Evolutionary conservation across 805 yeast species (phyloP).

Genomic region (Suhomyces xylopsoci): DNA sequence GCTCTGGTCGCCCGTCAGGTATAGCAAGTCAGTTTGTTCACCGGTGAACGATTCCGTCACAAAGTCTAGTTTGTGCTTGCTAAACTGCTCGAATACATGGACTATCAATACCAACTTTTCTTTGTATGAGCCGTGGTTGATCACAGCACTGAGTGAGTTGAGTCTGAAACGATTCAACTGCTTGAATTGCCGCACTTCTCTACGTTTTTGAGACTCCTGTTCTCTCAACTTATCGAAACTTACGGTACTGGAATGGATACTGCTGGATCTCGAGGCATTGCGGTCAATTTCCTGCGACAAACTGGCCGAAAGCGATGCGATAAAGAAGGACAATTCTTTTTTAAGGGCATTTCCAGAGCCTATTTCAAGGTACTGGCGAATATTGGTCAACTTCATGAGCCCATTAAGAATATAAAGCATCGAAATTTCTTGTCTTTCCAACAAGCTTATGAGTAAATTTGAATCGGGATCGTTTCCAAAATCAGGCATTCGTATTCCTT

Average conservation of each 20-base stretch:
- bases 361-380: slow-evolving; percentile 13
- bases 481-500: slow-evolving; percentile 2
- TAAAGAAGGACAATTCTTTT: slow-evolving; percentile 17
- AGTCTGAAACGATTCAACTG: slow-evolving; percentile 7
- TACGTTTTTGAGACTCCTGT: slow-evolving; percentile 7
- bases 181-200: slow-evolving; percentile 2
- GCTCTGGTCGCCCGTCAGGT: slow-evolving; percentile 8
- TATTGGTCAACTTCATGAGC: slow-evolving; percentile 15
- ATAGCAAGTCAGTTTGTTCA: slow-evolving; percentile 2
- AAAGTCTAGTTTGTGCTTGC: slow-evolving; percentile 5
- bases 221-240: slow-evolving; percentile 10
- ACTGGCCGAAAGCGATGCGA: slow-evolving; percentile 17
- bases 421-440: slow-evolving; percentile 29
- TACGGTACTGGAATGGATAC: slow-evolving; percentile 18
- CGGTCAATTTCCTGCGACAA: slow-evolving; percentile 22
- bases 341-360: slow-evolving; percentile 12
- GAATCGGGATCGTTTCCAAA: background rate
- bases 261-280: slow-evolving; percentile 20
- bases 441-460: slow-evolving; percentile 8
- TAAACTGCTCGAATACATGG: slow-evolving; percentile 16
- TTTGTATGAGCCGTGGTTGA: slow-evolving; percentile 27
- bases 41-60: background rate
- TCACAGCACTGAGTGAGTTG: slow-evolving; percentile 19
- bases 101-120: slow-evolving; percentile 23
- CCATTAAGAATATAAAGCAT: slow-evolving; percentile 25